phyloP scores from a whole-genome alignment of 2,329 filamentous ascomycete species.

The Fusarium pininemorale region DNA sequence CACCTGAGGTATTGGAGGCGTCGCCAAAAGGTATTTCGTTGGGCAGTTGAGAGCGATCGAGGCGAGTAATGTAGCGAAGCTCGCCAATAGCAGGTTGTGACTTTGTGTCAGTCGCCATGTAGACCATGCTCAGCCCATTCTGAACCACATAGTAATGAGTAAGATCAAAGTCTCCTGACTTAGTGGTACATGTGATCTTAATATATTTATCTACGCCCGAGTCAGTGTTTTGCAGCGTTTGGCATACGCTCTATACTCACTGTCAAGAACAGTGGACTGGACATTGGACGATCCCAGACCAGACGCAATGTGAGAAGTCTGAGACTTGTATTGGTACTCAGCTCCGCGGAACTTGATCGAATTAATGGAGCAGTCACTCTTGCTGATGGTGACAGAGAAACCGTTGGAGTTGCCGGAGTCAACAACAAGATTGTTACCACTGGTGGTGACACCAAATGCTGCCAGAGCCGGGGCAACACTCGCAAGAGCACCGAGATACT shows the following conservation, averaged over 20 bases:
- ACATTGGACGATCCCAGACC: constrained; percentile 62
- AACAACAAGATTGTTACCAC: constrained; percentile 54
- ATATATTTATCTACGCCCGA: constrained; percentile 54
- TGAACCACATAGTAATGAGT: constrained; percentile 72
- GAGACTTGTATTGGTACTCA: constrained; percentile 63
- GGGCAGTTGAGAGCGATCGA: constrained; percentile 60
- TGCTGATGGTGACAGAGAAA: constrained; percentile 60
- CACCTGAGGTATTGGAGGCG: constrained; percentile 64
- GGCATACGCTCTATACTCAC: constrained; percentile 15
- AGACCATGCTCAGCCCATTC: constrained; percentile 67
- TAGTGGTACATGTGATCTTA: constrained; percentile 69
- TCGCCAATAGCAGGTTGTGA: constrained; percentile 66
- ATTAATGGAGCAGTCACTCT: constrained; percentile 69
- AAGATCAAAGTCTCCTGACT: constrained; percentile 54
- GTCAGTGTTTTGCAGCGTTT: background rate
- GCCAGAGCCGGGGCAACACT: constrained; percentile 46
- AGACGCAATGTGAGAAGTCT: constrained; percentile 53
- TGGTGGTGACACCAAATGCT: constrained; percentile 55
- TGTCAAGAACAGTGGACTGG: constrained; percentile 52
- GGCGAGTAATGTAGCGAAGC: constrained; percentile 70
- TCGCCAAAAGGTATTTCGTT: constrained; percentile 63
- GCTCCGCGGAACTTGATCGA: constrained; percentile 68
- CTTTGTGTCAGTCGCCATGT: constrained; percentile 70
- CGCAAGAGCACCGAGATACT: constrained; percentile 41
- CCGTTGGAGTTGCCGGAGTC: constrained; percentile 59